Base-by-base conservation (phyloP, 495 filamentous ascomycete genomes). In the Neurospora africana region DNA sequence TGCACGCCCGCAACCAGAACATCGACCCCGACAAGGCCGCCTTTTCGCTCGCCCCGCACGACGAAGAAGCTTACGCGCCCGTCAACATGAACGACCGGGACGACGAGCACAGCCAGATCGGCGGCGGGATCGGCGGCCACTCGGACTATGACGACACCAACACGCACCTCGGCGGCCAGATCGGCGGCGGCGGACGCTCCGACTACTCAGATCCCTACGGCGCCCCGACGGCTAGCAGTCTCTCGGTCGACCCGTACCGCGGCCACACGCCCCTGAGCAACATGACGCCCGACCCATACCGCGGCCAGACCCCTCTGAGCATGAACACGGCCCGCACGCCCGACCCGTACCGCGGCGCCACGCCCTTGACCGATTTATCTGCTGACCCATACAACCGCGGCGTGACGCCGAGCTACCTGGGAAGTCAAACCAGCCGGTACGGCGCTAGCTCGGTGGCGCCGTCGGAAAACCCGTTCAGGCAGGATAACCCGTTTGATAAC, bases 1-100 rank as follows among this genome's bases (percentile, higher is more conserved):
- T 65, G 47, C 83, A 84, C 69, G 85, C 70, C 41, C 40, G 86
- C n/a, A 82, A 81, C 68, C 79, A 85, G 68, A 83, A 83, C 75
- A 87, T 87, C 74, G 86, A 88, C 75, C 86, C 86, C 0, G 86
- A 88, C 78, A 87, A 87, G 80, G 85, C 84, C 36, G 86, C 85
- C 17, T 88, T 88, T 78, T 86, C 85, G 53, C 84, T 84, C 69
- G 84, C 85, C 69, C 85, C 85, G 6, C 85, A 87, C 76, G 85
- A 87, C 76, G 86, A 87, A 43, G 85, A 85, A 70, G 81, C 82
- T 36, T 85, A 86, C 68, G 83, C 82, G 36, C 83, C 83, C 11
- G 81, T 86, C 68, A 79, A 82, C 73, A 79, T 81, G 75, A 75
- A 80, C 68, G 83, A 84, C 71, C 79, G 82, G 73, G 80, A 84